phyloP scores from a whole-genome alignment of 83 land plant genomes.

The Picea mariana region DNA sequence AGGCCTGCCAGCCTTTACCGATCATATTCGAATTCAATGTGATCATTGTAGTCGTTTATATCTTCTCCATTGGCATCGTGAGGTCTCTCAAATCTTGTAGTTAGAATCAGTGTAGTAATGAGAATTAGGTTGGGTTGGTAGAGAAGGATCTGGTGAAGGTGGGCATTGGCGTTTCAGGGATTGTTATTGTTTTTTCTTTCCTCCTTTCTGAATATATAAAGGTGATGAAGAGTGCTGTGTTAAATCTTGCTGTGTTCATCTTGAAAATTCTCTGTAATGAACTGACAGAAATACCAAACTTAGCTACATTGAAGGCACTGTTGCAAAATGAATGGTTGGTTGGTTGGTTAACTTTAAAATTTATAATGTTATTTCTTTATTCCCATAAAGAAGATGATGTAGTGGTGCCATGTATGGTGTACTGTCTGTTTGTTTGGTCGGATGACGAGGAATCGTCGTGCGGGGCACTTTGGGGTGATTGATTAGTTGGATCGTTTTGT shows the following conservation, averaged over 20 bases:
- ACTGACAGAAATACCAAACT: too few species aligned
- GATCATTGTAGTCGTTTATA: neutral
- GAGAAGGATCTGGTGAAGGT: conserved; percentile 9
- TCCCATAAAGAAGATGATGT: too few species aligned
- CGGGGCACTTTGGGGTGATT: too few species aligned
- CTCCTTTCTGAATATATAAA: conserved; percentile 5
- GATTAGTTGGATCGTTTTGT: too few species aligned
- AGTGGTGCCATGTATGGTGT: too few species aligned
- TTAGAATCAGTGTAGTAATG: neutral
- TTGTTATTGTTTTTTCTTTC: conserved; percentile 1
- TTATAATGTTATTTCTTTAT: too few species aligned
- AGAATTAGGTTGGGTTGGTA: neutral
- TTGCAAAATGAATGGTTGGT: neutral
- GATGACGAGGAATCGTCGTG: too few species aligned
- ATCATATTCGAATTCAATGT: neutral
- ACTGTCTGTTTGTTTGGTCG: too few species aligned
- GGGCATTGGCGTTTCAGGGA: conserved; percentile 9
- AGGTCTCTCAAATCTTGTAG: conserved; percentile 15
- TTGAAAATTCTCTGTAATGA: neutral
- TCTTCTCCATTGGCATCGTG: neutral
- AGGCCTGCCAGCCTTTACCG: neutral
- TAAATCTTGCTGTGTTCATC: neutral
- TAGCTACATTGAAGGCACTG: too few species aligned
- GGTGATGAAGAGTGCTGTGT: neutral
- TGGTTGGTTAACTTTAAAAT: neutral